Evolutionary conservation across 2,329 filamentous ascomycete species (phyloP).

Genomic region (Thermomyces lanuginosus): DNA sequence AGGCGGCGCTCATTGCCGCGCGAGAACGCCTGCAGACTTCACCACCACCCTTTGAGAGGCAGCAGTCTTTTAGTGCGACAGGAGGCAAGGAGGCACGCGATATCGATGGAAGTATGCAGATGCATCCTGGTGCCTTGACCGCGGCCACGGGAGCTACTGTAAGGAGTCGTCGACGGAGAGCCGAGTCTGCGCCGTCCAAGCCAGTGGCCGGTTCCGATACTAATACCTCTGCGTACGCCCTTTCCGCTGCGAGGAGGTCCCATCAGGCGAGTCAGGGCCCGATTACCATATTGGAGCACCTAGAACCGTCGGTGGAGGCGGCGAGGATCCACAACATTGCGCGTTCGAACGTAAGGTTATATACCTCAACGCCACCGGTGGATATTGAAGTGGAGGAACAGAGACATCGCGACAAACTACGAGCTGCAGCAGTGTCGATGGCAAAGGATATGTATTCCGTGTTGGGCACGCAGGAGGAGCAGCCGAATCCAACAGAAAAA

Average conservation of each 20-base stretch:
- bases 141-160: slow-evolving; percentile 72
- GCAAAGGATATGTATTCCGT: slow-evolving; percentile 68
- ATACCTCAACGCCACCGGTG: slow-evolving; percentile 58
- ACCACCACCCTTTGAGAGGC: slow-evolving; percentile 1
- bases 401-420: slow-evolving; percentile 53
- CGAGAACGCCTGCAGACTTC: slow-evolving; percentile 13
- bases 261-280: slow-evolving; percentile 31
- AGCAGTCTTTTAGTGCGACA: background rate
- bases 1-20: slow-evolving; percentile 53
- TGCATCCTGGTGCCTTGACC: slow-evolving; percentile 48
- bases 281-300: slow-evolving; percentile 32
- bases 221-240: slow-evolving; percentile 36
- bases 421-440: slow-evolving; percentile 76
- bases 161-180: slow-evolving; percentile 42
- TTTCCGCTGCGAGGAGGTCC: slow-evolving; percentile 56
- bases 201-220: slow-evolving; percentile 35
- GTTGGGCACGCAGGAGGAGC: slow-evolving; percentile 23
- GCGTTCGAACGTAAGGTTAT: slow-evolving; percentile 59
- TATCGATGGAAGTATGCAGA: no score
- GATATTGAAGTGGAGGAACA: slow-evolving; percentile 57
- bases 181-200: slow-evolving; percentile 43
- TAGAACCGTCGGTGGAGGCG: slow-evolving; percentile 31
- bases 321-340: slow-evolving; percentile 50
- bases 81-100: slow-evolving; percentile 6
- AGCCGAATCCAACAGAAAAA: slow-evolving; percentile 4